Evolutionary conservation across 495 filamentous ascomycete species (phyloP), one percentile per base, ranked within the genome.

Genomic region (Cercophora newfieldiana): DNA sequence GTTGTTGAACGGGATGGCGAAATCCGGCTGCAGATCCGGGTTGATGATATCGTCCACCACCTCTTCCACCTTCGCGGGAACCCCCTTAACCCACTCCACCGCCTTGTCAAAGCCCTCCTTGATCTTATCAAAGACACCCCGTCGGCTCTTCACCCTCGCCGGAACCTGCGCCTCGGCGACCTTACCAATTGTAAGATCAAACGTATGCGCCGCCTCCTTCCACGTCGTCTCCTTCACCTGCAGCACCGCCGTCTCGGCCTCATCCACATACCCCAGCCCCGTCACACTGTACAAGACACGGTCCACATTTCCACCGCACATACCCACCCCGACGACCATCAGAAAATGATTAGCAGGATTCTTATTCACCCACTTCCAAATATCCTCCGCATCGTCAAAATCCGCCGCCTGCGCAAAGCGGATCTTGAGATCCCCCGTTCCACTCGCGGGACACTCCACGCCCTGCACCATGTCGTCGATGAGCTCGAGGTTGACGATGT

Each of bases 361-460:
- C 49, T 59, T 30, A 53, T 69, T 67, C 7, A 69, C 69, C 69
- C 69, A 71, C 21, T 62, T 14, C 69, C 69, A 71, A 6, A 69
- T 56, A 33, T 71, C 69, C 22, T 64, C 44, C 0, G 69, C 67
- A 44, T 69, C 60, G 51, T 68, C 51, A 37, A 67, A 60, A 37
- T 69, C 66, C 50, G 69, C 67, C 37, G 24, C 28, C 24, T 69
- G 48, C 16, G 63, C 48, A 25, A 71, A 69, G 7, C 12, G 30
- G 10, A 71, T 44, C 14, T 58, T 56, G 8, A 71, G 25, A 0
- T 62, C 47, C 5, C 59, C 62, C 1, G 18, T 47, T 7, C 28
- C 37, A 7, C 44, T 18, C 5, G 24, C 24, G 7, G 69, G 69
- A 25, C 69, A 71, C 12, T 28, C 12, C 21, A 71, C 48, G 12